These are phyloP conservation scores for Buddleja alternifolia DNA, from an alignment of 257 asterid species.

Conservation along the genomic window DNA sequence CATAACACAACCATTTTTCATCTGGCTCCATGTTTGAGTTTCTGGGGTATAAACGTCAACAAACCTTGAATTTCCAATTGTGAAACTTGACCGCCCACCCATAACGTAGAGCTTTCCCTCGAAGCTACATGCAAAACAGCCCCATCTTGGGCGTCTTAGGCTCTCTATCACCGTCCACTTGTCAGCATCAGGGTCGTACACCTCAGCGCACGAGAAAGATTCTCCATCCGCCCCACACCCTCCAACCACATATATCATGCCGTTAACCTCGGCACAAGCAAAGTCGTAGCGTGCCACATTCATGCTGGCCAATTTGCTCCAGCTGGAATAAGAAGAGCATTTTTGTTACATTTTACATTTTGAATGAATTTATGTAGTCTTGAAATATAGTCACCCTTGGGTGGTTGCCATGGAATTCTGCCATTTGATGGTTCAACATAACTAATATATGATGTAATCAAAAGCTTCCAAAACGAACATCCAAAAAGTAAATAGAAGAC, in stretches of 20 bases:
- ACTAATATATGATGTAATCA: not conserved
- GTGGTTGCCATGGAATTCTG: not conserved
- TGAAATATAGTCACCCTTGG: not conserved
- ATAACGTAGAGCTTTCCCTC: slow-evolving; percentile 77
- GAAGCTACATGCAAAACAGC: slow-evolving; percentile 71
- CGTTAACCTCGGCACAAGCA: slow-evolving; percentile 82
- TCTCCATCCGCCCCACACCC: slow-evolving; percentile 68
- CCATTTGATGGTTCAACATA: not conserved
- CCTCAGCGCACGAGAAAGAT: slow-evolving; percentile 73
- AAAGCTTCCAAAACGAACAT: too few relatives aligned
- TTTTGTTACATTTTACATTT: not conserved
- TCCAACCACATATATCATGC: slow-evolving; percentile 70
- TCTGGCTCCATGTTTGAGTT: slow-evolving; percentile 60
- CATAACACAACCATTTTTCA: slow-evolving; percentile 91
- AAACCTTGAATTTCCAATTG: slow-evolving; percentile 74
- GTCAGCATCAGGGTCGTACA: slow-evolving; percentile 63
- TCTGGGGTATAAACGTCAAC: slow-evolving; percentile 70
- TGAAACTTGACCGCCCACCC: slow-evolving; percentile 90
- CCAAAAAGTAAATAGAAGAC: not conserved
- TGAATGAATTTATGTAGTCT: not conserved
- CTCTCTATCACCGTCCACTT: slow-evolving; percentile 67
- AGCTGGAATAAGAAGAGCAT: slow-evolving; percentile 46
- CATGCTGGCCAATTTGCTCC: slow-evolving; percentile 81
- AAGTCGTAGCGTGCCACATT: slow-evolving; percentile 80
- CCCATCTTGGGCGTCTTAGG: slow-evolving; percentile 75